Evolutionary conservation across 1,139 yeast genomes (phyloP), one percentile per base, ranked within the genome.

Genomic region (Scheffersomyces illinoinensis): DNA sequence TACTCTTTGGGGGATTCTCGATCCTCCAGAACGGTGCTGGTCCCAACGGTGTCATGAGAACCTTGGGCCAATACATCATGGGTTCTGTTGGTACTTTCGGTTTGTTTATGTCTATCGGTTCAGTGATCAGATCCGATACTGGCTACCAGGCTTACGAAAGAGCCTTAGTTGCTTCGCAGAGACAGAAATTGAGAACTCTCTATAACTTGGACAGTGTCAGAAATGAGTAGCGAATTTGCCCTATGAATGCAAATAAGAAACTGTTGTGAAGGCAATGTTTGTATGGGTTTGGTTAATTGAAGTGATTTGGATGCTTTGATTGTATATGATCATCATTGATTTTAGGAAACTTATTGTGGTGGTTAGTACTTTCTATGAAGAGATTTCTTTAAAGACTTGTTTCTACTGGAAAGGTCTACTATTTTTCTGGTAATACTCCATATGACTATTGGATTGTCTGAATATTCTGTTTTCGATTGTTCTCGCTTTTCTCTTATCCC

Each of bases 61-160:
- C 98, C 6, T 80, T 96, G 70, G 99, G 99, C 57, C 97, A 93
- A 77, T 95, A 93, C 76, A 93, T 96, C 77, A 88, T 91, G 74
- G 98, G 98, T 57, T 92, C 98, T 5, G 98, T 97, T 17, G 98
- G 96, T 55, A 95, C 98, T 17, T 95, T 96, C 75, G 97, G 97
- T 33, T 84, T 93, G 70, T 93, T 95, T 74, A 93, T 95, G 98
- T 90, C 97, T 53, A 89, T 93, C 68, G 97, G 98, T 49, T 89
- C 96, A 17, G 96, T 93, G 43, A 93, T 93, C 66, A 87, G 98
- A 79, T 90, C 97, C 53, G 98, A 81, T 59, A 64, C 81, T 4
- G 75, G 88, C 18, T 78, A 71, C 64, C 80, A 75, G 62, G 80
- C 81, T 5, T 75, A 77, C 62, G 77, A 80, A 63, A 69, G 72